phyloP scores from a whole-genome alignment of 2,329 filamentous ascomycete genomes.

The Talaromyces funiculosus region DNA sequence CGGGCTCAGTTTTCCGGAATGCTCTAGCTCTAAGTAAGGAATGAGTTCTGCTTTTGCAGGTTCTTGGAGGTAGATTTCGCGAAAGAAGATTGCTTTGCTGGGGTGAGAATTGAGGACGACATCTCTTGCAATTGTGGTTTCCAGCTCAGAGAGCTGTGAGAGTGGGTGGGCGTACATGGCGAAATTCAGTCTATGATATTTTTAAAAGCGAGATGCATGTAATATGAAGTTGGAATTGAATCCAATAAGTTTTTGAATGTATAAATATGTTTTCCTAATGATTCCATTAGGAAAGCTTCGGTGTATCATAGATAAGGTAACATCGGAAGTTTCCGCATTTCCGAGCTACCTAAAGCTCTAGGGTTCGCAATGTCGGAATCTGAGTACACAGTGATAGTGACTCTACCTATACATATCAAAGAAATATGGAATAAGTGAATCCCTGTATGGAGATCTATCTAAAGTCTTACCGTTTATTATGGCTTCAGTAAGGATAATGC shows the following conservation, averaged over 20 bases:
- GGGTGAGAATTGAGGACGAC: conserved; percentile 26
- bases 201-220: not conserved
- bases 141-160: conserved; percentile 28
- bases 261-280: not conserved
- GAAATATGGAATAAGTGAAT: not conserved
- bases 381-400: too few species aligned
- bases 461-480: not conserved
- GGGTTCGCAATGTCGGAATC: too few species aligned
- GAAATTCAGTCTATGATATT: not conserved
- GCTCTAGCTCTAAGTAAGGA: conserved; percentile 45
- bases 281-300: too few species aligned
- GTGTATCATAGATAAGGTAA: not conserved
- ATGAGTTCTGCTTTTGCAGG: conserved; percentile 46
- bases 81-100: conserved; percentile 36
- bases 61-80: conserved; percentile 49
- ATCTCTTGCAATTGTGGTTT: conserved; percentile 32
- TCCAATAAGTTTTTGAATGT: not conserved
- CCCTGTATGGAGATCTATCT: not conserved
- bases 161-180: conserved; percentile 24
- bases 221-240: not conserved
- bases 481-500: too few species aligned
- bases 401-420: not conserved
- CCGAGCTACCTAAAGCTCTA: not conserved
- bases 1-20: conserved; percentile 37
- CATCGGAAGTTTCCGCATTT: not conserved